These are phyloP conservation scores for Oenanthe javanica DNA, from an alignment of 140 eudicot genomes.

Conservation along the genomic window DNA sequence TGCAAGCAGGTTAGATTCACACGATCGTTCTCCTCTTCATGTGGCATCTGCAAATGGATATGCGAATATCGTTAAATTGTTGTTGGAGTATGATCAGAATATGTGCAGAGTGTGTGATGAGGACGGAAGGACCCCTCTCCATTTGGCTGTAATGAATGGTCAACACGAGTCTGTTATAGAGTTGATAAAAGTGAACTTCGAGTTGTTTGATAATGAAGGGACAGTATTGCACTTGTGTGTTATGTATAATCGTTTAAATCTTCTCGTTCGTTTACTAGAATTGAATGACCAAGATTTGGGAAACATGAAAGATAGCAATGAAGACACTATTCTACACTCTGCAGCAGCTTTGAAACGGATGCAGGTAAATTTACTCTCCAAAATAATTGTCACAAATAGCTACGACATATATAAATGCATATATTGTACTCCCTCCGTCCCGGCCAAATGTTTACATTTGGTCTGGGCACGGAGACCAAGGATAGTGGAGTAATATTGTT, in stretches of 20 bases:
- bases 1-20: no score
- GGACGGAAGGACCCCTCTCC: background rate
- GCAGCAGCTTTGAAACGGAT: background rate
- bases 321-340: background rate
- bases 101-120: background rate
- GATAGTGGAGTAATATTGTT: no score
- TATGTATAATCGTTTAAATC: background rate
- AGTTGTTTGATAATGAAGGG: background rate
- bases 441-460: no score
- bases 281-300: background rate
- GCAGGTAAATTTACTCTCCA: background rate
- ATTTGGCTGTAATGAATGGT: background rate
- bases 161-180: background rate
- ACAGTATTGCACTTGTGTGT: constrained; percentile 5
- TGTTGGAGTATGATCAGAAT: no score
- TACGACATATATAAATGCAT: no score
- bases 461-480: no score
- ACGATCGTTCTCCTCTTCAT: no score
- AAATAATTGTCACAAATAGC: no score
- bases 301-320: background rate
- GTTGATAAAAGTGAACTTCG: background rate
- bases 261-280: background rate
- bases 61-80: no score
- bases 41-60: no score
- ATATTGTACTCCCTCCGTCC: no score